Evolutionary conservation across 2,329 filamentous ascomycete genomes (phyloP).

Genomic region (Alternaria longipes): DNA sequence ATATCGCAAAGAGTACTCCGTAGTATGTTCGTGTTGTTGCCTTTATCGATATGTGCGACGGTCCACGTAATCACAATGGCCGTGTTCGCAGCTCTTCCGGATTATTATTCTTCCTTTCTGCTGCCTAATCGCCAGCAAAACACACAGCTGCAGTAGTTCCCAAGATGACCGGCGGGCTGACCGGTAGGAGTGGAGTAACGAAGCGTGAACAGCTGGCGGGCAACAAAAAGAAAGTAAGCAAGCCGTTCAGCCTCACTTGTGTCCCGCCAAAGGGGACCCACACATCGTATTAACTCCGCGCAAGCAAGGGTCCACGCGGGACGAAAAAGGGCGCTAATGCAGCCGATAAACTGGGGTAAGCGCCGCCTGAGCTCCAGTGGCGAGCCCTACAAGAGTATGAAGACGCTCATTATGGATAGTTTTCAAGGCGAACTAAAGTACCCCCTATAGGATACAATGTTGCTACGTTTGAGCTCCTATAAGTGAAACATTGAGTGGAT

Average conservation of each 20-base stretch:
- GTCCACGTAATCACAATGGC: background rate
- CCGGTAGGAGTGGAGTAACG: constrained; percentile 16
- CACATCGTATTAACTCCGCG: constrained; percentile 1
- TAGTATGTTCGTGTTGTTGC: background rate
- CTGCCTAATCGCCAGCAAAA: background rate
- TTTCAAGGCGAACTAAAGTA: no score
- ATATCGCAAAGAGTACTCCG: background rate
- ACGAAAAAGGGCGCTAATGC: constrained; percentile 5
- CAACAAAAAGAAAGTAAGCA: constrained; percentile 17
- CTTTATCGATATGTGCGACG: background rate
- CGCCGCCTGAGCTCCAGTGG: background rate
- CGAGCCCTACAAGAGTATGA: background rate
- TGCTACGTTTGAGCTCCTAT: no score
- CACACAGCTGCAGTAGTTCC: background rate
- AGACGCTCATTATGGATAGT: no score
- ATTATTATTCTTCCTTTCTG: background rate
- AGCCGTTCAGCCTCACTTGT: constrained; percentile 27
- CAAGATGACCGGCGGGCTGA: constrained; percentile 10
- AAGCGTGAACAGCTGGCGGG: constrained; percentile 2
- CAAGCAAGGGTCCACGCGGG: constrained; percentile 16
- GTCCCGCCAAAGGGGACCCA: constrained; percentile 15
- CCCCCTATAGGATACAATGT: no score
- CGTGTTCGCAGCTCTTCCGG: background rate
- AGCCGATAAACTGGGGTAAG: constrained; percentile 20
- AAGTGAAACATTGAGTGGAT: no score